phyloP scores from a whole-genome alignment of 2,329 filamentous ascomycete genomes.

The Phialophora chinensis region DNA sequence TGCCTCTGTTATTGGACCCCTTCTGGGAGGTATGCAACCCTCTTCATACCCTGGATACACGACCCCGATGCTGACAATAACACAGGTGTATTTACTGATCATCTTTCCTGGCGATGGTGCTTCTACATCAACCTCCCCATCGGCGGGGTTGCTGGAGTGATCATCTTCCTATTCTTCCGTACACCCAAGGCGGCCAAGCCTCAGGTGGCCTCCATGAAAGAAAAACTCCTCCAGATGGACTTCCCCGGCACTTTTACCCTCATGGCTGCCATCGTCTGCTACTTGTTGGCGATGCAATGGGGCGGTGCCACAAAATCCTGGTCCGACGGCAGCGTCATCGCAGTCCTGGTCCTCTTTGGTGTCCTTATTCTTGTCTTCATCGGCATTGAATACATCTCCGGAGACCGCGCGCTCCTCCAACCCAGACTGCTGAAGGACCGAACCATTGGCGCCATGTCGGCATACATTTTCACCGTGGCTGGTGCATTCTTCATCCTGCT shows the following conservation, averaged over 20 bases:
- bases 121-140: constrained; percentile 48
- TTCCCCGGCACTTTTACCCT: constrained; percentile 50
- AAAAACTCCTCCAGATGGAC: constrained; percentile 55
- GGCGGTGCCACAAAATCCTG: constrained; percentile 49
- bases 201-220: constrained; percentile 40
- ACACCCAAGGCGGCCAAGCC: constrained; percentile 39
- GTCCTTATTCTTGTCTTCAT: constrained; percentile 48
- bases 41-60: background rate
- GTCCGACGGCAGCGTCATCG: constrained; percentile 52
- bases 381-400: constrained; percentile 45
- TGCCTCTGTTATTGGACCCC: constrained; percentile 42
- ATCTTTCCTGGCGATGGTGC: constrained; percentile 46
- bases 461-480: constrained; percentile 47
- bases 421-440: constrained; percentile 48
- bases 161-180: constrained; percentile 43
- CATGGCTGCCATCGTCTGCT: constrained; percentile 48
- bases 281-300: constrained; percentile 56
- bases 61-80: background rate
- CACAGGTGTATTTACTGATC: constrained; percentile 41
- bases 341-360: constrained; percentile 52
- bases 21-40: constrained; percentile 37
- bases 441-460: constrained; percentile 44
- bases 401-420: constrained; percentile 51
- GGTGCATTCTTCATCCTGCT: constrained; percentile 48
- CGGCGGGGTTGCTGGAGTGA: constrained; percentile 39